Base-by-base conservation (phyloP, 2,329 filamentous ascomycete genomes). In the Fusarium piperis region DNA sequence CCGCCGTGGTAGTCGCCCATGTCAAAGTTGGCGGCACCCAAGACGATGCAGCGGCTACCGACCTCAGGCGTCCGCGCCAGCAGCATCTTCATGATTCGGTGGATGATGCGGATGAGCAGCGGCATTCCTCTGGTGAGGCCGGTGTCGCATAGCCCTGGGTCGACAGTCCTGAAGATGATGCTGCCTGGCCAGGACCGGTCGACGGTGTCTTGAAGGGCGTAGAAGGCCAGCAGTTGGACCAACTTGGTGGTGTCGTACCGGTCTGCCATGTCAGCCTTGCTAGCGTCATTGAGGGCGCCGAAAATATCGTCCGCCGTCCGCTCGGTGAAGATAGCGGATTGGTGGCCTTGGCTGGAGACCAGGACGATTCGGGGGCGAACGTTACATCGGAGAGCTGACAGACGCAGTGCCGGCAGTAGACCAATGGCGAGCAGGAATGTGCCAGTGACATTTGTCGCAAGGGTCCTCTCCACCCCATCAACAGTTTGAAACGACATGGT, bases 371-470 rank as follows among this genome's bases (percentile, higher is more conserved):
- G 26, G 3, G 59, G 51, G 20, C 51, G 30, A 16, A 44, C 16
- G 1, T 46, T 46, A 13, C 20, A 15, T 36, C 30, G 30, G 30
- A 57, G 20, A 6, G 39, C 52, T 32, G 64, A 59, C 28, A 23
- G 36, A 39, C 59, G 59, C 35, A 66, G 59, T 28, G 44, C 28
- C 12, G 64, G 64, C 20, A 66, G 41, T 6, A 63, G 13, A 16
- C 59, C 53, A 20, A 66, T 59, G 8, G 64, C 59, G 28, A 66
- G 59, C 3, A 66, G 41, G 15, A 66, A 66, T 12, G 64, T 66
- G 9, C 64, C 64, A 12, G 33, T 38, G 35, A 66, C 59, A 28
- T 66, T 66, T 53, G 59, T 63, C 36, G 30, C 59, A 28, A 63
- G 52, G 3, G 52, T 63, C 59, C 26, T 66, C 33, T 66, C 64